A percentile compares a stretch with the other conserved stretches of the same genome.
Conservation (phyloP, 768 basidiomycete species). For the Galerina marginata region DNA sequence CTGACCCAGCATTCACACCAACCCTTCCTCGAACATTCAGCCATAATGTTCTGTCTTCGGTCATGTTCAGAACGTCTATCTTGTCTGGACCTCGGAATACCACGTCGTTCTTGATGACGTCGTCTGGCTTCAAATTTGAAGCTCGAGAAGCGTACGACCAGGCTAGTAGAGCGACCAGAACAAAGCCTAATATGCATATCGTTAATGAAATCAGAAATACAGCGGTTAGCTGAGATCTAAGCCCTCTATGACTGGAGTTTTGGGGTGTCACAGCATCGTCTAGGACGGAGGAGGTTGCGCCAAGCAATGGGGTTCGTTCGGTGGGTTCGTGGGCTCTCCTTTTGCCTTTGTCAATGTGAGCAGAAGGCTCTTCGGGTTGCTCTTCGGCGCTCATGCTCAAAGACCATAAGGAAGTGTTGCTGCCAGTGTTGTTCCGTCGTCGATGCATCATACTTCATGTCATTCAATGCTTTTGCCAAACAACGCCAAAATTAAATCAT, state of each 20-base stretch:
- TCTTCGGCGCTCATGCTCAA: constrained; percentile 6
- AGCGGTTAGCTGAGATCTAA: constrained; percentile 42
- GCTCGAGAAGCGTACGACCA: constrained; percentile 70
- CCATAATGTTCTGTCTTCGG: constrained; percentile 63
- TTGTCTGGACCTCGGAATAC: constrained; percentile 64
- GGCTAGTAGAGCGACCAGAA: constrained; percentile 55
- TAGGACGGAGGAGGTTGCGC: constrained; percentile 38
- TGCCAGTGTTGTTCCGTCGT: no score
- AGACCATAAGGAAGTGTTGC: constrained; percentile 2
- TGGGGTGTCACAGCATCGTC: constrained; percentile 29
- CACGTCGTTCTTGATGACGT: constrained; percentile 59
- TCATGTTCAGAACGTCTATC: constrained; percentile 66
- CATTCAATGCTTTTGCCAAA: no score
- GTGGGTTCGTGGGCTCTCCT: constrained; percentile 49
- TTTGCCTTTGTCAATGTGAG: constrained; percentile 57
- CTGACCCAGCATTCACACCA: constrained; percentile 70
- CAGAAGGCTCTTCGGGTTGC: background rate
- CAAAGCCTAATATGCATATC: constrained; percentile 50
- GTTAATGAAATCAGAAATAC: constrained; percentile 66
- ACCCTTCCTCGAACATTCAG: constrained; percentile 59
- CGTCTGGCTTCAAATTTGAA: constrained; percentile 58
- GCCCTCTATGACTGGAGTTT: constrained; percentile 30
- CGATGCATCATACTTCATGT: no score
- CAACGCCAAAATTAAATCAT: no score
- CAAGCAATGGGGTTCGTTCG: constrained; percentile 62